These are phyloP conservation scores for Mentha longifolia DNA, from an alignment of 257 asterid species.

Conservation along the genomic window DNA sequence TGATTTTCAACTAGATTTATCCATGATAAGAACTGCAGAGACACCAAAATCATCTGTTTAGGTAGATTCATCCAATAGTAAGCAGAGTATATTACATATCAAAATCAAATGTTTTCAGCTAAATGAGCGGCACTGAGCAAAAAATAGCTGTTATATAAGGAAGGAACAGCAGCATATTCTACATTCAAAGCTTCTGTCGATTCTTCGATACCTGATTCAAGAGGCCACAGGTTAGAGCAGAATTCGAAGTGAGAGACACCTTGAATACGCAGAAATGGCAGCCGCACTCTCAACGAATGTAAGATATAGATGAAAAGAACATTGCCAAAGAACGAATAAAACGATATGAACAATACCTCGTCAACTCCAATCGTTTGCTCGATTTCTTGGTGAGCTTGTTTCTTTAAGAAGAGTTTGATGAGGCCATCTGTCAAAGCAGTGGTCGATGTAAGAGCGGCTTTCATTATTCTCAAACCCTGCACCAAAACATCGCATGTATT, in stretches of 20 bases:
- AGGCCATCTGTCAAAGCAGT: slow-evolving; percentile 20
- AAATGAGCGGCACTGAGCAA: no score
- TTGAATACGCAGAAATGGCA: background rate
- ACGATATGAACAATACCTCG: background rate
- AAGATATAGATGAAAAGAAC: background rate
- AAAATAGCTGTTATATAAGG: background rate
- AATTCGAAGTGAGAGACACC: background rate
- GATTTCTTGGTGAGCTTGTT: background rate
- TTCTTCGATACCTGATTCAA: background rate
- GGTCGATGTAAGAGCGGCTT: slow-evolving; percentile 3
- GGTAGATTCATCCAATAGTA: background rate
- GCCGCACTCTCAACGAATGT: background rate
- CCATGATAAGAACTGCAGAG: no score
- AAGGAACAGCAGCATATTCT: background rate
- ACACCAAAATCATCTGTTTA: background rate
- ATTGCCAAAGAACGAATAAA: no score
- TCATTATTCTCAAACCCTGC: slow-evolving; percentile 9
- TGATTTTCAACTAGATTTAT: no score
- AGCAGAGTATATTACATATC: background rate
- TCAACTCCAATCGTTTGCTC: no score
- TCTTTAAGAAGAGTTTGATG: background rate
- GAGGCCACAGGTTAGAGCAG: no score
- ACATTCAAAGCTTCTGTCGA: background rate
- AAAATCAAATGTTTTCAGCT: background rate
- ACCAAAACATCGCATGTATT: no score